A percentile compares a stretch with the other conserved stretches of the same genome.
phyloP scores from a whole-genome alignment of 2,329 filamentous ascomycete species.

The Diplodia intermedia region DNA sequence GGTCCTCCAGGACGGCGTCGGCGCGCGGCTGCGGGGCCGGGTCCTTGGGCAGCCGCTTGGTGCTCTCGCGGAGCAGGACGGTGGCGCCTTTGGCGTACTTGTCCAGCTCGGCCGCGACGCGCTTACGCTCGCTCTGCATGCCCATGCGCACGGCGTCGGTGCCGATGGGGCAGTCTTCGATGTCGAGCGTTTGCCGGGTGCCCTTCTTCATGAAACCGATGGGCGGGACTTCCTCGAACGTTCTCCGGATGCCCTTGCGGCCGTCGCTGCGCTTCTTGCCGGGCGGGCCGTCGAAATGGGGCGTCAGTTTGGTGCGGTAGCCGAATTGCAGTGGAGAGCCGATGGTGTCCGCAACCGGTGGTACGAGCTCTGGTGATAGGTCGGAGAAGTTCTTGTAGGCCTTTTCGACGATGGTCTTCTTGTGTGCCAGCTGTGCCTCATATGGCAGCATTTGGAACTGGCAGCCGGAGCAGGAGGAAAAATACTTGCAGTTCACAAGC shows the following conservation, averaged over 20 bases:
- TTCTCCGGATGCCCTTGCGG: slow-evolving; percentile 60
- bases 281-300: slow-evolving; percentile 86
- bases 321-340: slow-evolving; percentile 89
- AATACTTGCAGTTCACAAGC: slow-evolving; percentile 84
- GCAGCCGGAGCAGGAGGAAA: slow-evolving; percentile 85
- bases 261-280: slow-evolving; percentile 56
- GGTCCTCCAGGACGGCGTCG: slow-evolving; percentile 53
- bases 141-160: slow-evolving; percentile 84
- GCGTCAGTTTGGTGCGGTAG: slow-evolving; percentile 96
- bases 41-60: slow-evolving; percentile 62
- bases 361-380: slow-evolving; percentile 75
- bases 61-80: slow-evolving; percentile 86
- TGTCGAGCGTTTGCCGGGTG: slow-evolving; percentile 81
- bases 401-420: slow-evolving; percentile 85
- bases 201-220: slow-evolving; percentile 93
- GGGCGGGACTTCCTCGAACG: slow-evolving; percentile 71
- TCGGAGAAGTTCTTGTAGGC: slow-evolving; percentile 92
- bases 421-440: slow-evolving; percentile 81
- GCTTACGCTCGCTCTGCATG: slow-evolving; percentile 77
- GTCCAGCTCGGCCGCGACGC: slow-evolving; percentile 72
- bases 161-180: slow-evolving; percentile 96
- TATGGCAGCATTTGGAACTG: slow-evolving; percentile 98
- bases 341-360: slow-evolving; percentile 81
- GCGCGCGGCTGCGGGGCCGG: slow-evolving; percentile 37
- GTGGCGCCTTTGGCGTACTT: slow-evolving; percentile 85